Base-by-base conservation (phyloP, 1,284 basidiomycete species). In the Porogramme epimiltina region DNA sequence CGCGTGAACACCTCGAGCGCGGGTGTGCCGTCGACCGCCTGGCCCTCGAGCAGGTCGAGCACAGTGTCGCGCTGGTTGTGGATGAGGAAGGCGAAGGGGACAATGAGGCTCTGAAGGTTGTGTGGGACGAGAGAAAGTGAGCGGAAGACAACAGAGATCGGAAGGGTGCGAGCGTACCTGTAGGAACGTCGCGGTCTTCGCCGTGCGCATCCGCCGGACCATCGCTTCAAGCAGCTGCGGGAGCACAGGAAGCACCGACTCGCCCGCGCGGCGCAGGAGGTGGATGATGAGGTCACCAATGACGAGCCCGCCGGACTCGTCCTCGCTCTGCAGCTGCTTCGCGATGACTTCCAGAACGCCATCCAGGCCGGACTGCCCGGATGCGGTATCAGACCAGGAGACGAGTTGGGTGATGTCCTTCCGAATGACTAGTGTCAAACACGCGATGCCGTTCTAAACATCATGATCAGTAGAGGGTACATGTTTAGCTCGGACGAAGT, bases 241-340 rank as follows among this genome's bases (percentile, higher is more conserved):
- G 37, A 98, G 79, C 2, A 95, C 91, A 1, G 92, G 85, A 0
- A 87, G 73, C 11, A 96, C 81, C 2, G 85, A 79, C 44, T 92
- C 87, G 15, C 88, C 87, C 0, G 89, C 87, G 52, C 81, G 83
- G 19, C 96, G 81, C 54, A 99, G 77, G 19, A 99, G 74, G 62
- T 98, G 94, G 56, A 98, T 91, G 64, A 99, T 91, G 38, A 99
- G 77, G 65, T 98, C 95, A 36, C 96, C 96, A 39, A 98, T 88
- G 45, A 91, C 89, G 10, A 98, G 80, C 11, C 95, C 95, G 36
- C 92, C 94, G 2, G 93, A 89, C 70, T 92, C 89, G 58, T 89
- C 87, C 55, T 93, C 85, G 56, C 80, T 87, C 49, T 85, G 80
- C 13, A 98, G 76, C 44, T 91, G 79, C 56, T 82, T 84, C 13